phyloP scores from a whole-genome alignment of 164 flowering plant genomes.

The Sedum album region DNA sequence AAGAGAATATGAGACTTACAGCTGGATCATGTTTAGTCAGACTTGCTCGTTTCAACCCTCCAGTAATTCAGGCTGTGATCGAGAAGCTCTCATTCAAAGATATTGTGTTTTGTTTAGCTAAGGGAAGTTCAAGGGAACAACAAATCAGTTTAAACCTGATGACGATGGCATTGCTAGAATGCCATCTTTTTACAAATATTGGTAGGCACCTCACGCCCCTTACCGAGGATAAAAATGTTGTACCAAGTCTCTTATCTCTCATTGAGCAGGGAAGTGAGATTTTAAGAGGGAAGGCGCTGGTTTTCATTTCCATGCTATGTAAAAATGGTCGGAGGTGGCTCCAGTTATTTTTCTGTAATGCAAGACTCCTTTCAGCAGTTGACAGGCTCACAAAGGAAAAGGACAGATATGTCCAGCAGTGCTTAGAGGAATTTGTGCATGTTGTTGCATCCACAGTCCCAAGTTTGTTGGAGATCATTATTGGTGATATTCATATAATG shows the following conservation, averaged over 20 bases:
- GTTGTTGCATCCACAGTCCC: slow-evolving; percentile 64
- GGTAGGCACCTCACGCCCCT: slow-evolving; percentile 55
- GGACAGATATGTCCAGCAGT: slow-evolving; percentile 57
- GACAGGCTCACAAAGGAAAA: slow-evolving; percentile 87
- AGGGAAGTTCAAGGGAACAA: slow-evolving; percentile 81
- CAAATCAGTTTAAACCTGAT: slow-evolving; percentile 87
- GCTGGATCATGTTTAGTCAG: slow-evolving; percentile 97
- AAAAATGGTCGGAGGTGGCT: slow-evolving; percentile 70
- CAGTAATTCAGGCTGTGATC: slow-evolving; percentile 55
- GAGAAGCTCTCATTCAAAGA: slow-evolving; percentile 82
- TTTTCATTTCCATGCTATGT: slow-evolving; percentile 77
- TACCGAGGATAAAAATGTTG: slow-evolving; percentile 73
- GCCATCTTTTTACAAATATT: slow-evolving; percentile 58
- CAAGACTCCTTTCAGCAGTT: slow-evolving; percentile 59
- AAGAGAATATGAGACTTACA: slow-evolving; percentile 78
- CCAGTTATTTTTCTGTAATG: slow-evolving; percentile 73
- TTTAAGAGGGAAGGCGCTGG: slow-evolving; percentile 71
- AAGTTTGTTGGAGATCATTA: slow-evolving; percentile 57
- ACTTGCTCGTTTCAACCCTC: slow-evolving; percentile 66
- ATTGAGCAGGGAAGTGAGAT: slow-evolving; percentile 87
- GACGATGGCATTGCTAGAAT: slow-evolving; percentile 71
- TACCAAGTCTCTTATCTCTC: slow-evolving; percentile 63
- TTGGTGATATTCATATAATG: slow-evolving; percentile 72
- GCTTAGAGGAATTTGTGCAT: slow-evolving; percentile 55
- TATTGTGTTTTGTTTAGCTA: slow-evolving; percentile 49